Evolutionary conservation across 2,329 filamentous ascomycete species (phyloP), one percentile per base, ranked within the genome.

Genomic region (Fusarium buharicum): DNA sequence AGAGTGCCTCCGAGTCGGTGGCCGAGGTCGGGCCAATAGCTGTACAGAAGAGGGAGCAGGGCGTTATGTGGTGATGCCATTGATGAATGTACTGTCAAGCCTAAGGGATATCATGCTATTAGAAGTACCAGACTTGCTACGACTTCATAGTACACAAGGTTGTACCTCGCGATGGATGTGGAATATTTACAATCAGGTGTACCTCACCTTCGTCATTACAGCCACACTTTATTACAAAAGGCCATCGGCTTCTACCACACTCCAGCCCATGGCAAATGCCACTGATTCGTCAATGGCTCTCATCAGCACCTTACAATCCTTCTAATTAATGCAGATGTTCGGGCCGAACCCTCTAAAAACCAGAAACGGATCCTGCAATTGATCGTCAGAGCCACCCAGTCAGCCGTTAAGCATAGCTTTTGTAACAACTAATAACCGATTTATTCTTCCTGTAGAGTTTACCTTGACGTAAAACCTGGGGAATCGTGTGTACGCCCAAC

Each of bases 1-100:
- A 36, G n/a, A 63, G 34, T 63, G 45, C 30, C 59, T 31, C 60
- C 60, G 60, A 64, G 54, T 30, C 41, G 31, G 40, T 34, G 58
- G 53, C 59, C 60, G 60, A 63, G 33, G 47, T 38, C 49, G 38
- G 45, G 44, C 30, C 18, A 46, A 30, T 38, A 18, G 24, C 12
- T 50, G 40, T 11, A 16, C n/a, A 22, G 7, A 34, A 41, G 53
- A 53, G 30, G 37, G n/a, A 43, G 56, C 11, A 39, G 37, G 37
- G 20, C 37, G 37, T 24, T 13, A 24, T 22, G 28, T 55, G 27
- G 48, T 60, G 31, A 59, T 48, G 36, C 28, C 43, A 38, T 36
- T n/a, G 1, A 6, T 2, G 10, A 0, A 18, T 30, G 56, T 59
- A 59, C 6, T 13, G 1, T 1, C 2, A 13, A 34, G 6, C 1